A percentile compares a stretch with the other conserved stretches of the same genome.
These are phyloP conservation scores for Blastomyces parvus DNA, from an alignment of 2,329 filamentous ascomycete genomes.

Conservation along the genomic window DNA sequence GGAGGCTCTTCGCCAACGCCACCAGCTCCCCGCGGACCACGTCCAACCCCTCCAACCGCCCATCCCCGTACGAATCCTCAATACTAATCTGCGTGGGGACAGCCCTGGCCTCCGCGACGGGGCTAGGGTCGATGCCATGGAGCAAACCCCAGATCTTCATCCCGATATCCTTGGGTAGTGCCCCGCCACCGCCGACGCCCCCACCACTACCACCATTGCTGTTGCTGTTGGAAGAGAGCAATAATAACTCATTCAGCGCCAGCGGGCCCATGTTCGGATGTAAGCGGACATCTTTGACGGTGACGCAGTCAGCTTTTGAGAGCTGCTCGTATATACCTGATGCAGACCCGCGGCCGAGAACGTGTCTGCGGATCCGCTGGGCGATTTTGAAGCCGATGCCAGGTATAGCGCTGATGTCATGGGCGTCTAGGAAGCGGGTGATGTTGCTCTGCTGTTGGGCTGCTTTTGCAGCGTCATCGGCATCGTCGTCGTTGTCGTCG, in stretches of 20 bases:
- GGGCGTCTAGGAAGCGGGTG: conserved; percentile 60
- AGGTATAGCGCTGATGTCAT: conserved; percentile 71
- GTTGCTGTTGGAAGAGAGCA: neutral
- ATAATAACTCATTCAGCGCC: conserved; percentile 57
- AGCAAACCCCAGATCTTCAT: conserved; percentile 65
- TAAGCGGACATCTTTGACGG: conserved; percentile 55
- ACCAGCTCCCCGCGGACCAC: conserved; percentile 59
- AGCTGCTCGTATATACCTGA: conserved; percentile 25
- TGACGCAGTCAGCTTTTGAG: conserved; percentile 47
- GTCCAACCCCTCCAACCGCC: conserved; percentile 52
- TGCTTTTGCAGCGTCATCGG: neutral
- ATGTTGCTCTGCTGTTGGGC: conserved; percentile 37
- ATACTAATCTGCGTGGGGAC: conserved; percentile 86
- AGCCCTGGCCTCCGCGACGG: conserved; percentile 61
- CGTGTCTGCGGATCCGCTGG: conserved; percentile 53
- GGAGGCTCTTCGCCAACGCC: conserved; percentile 58
- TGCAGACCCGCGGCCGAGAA: conserved; percentile 40
- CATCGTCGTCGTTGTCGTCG: neutral
- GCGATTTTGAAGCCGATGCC: conserved; percentile 77
- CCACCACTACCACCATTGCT: neutral
- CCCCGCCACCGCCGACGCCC: conserved; percentile 45
- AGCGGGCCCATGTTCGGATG: conserved; percentile 55
- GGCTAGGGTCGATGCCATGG: conserved; percentile 66
- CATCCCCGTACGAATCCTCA: conserved; percentile 69
- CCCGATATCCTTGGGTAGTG: conserved; percentile 62